phyloP scores from a whole-genome alignment of 1,284 basidiomycete genomes.

The Cryptococcus jaspeensis region DNA sequence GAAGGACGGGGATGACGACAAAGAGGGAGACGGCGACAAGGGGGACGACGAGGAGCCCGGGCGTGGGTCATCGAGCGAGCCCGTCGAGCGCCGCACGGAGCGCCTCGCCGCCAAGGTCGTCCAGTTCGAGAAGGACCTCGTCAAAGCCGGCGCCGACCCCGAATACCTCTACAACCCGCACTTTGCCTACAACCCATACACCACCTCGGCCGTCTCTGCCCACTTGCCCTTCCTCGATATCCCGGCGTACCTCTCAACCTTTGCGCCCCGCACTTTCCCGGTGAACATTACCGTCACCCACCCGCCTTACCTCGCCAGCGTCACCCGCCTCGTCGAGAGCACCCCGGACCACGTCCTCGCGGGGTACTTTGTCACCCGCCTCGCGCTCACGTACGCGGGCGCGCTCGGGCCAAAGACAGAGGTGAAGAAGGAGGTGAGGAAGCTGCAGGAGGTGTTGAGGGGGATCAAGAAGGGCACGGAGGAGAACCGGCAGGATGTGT shows the following conservation, averaged over 20 bases:
- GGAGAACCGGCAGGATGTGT: conserved; percentile 71
- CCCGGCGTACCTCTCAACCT: conserved; percentile 76
- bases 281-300: conserved; percentile 74
- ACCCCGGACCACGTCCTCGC: conserved; percentile 68
- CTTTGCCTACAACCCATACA: conserved; percentile 82
- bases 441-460: conserved; percentile 67
- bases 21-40: conserved; percentile 13
- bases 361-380: conserved; percentile 76
- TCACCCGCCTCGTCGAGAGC: conserved; percentile 68
- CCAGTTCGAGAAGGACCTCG: conserved; percentile 76
- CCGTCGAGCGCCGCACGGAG: conserved; percentile 54
- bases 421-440: conserved; percentile 69
- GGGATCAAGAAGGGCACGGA: conserved; percentile 86
- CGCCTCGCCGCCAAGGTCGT: conserved; percentile 73
- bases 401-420: conserved; percentile 70
- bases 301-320: conserved; percentile 70
- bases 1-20: conserved; percentile 58
- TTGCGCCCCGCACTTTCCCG: conserved; percentile 76
- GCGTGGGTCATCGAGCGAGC: conserved; percentile 18
- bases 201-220: conserved; percentile 66
- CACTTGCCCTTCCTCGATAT: conserved; percentile 77
- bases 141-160: conserved; percentile 75
- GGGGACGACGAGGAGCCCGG: conserved; percentile 20
- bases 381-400: conserved; percentile 64
- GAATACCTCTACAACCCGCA: conserved; percentile 69